These are phyloP conservation scores for Fonticula alba DNA, from an alignment of 78 protist genomes.

Conservation along the genomic window DNA sequence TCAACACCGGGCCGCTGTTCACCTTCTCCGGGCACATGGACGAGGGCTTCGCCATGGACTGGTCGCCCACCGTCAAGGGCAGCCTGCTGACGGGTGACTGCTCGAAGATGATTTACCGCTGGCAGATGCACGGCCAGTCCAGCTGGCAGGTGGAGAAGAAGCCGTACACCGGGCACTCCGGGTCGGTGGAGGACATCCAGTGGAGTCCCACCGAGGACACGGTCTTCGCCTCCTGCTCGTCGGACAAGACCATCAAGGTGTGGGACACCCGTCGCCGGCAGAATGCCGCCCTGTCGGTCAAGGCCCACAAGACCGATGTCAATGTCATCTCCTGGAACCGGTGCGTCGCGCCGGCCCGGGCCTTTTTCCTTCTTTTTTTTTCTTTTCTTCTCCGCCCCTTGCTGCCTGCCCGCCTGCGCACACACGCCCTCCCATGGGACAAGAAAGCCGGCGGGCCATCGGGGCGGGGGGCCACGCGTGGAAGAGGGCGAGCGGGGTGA, in stretches of 20 bases:
- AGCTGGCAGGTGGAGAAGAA: constrained; percentile 27
- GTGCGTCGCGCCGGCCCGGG: background rate
- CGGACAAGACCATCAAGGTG: constrained; percentile 34
- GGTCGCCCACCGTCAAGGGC: constrained; percentile 41
- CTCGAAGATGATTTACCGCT: constrained; percentile 18
- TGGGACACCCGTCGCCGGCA: constrained; percentile 46
- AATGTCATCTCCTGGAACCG: constrained; percentile 74
- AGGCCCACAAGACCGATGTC: constrained; percentile 52
- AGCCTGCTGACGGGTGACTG: constrained; percentile 69
- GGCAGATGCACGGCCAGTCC: constrained; percentile 15
- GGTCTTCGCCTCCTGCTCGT: constrained; percentile 46
- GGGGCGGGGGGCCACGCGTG: too few species aligned
- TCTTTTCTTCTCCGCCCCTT: background rate
- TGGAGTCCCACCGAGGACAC: constrained; percentile 65
- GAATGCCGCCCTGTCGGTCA: constrained; percentile 22
- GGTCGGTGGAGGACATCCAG: constrained; percentile 71
- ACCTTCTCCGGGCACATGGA: constrained; percentile 25
- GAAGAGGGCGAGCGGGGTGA: too few species aligned
- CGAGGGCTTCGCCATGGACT: constrained; percentile 81
- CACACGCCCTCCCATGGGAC: too few species aligned
- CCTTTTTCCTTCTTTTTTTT: background rate
- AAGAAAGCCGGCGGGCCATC: too few species aligned
- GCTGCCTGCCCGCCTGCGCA: background rate
- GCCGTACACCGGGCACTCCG: constrained; percentile 45
- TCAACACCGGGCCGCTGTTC: background rate